Evolutionary conservation across 108 stramenopile genomes (phyloP).

Genomic region (Pseudonitzschia delicatissima): DNA sequence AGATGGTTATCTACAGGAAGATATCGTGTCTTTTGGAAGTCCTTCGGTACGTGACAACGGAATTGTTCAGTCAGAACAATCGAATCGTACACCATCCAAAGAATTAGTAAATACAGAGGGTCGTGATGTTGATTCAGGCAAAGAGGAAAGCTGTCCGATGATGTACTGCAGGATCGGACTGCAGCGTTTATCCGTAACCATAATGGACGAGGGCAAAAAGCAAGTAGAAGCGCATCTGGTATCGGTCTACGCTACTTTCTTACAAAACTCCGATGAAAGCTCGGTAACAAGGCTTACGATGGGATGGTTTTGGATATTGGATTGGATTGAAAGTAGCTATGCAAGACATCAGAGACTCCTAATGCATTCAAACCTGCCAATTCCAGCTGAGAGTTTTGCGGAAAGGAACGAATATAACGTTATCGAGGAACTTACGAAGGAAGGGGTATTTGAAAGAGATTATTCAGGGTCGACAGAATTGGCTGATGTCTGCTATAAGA

Average conservation of each 20-base stretch:
- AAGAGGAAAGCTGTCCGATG: conserved; percentile 1
- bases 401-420: conserved; percentile 49
- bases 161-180: conserved; percentile 29
- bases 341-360: conserved; percentile 61
- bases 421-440: conserved; percentile 43
- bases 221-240: conserved; percentile 79
- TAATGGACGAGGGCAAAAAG: conserved; percentile 46
- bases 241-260: conserved; percentile 55
- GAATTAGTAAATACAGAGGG: background rate
- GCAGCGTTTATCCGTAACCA: conserved; percentile 44
- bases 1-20: background rate
- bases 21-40: background rate
- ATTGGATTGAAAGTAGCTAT: conserved; percentile 41
- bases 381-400: conserved; percentile 44
- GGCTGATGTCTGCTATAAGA: conserved; percentile 57
- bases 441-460: conserved; percentile 50
- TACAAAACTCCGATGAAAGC: conserved; percentile 52
- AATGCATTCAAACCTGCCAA: conserved; percentile 73
- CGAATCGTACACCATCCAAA: background rate
- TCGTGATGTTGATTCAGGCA: background rate
- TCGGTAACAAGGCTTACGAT: conserved; percentile 50
- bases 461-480: conserved; percentile 64
- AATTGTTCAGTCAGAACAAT: background rate
- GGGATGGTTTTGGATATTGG: conserved; percentile 89
- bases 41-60: background rate